A percentile compares a stretch with the other conserved stretches of the same genome.
phyloP scores from a whole-genome alignment of 1,139 yeast species.

The Nakaseomyces kungkrabaensis region DNA sequence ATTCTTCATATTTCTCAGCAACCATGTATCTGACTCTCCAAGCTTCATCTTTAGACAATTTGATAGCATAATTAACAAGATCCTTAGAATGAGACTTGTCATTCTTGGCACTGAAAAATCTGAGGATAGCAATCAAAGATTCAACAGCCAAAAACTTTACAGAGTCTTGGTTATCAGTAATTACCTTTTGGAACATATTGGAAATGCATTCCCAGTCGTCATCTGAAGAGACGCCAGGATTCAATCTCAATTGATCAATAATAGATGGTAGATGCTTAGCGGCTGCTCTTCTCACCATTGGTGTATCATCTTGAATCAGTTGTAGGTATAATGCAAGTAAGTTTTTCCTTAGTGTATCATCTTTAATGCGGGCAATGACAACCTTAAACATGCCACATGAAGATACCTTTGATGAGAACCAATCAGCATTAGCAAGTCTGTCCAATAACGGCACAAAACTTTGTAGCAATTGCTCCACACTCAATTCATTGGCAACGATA shows the following conservation, averaged over 20 bases:
- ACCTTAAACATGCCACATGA: conserved; percentile 81
- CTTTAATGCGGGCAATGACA: conserved; percentile 52
- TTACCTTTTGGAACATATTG: conserved; percentile 71
- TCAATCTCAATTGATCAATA: conserved; percentile 46
- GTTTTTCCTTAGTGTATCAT: conserved; percentile 43
- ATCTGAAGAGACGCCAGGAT: conserved; percentile 31
- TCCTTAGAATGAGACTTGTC: conserved; percentile 53
- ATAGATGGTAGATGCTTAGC: conserved; percentile 73
- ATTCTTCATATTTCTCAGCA: conserved; percentile 76
- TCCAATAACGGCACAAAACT: conserved; percentile 69
- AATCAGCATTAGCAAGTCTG: conserved; percentile 73
- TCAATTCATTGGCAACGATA: conserved; percentile 53
- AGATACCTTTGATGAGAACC: conserved; percentile 93
- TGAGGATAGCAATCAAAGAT: conserved; percentile 64
- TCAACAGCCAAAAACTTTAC: conserved; percentile 87
- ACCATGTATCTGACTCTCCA: conserved; percentile 99
- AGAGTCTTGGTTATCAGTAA: conserved; percentile 86
- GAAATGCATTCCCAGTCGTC: conserved; percentile 68
- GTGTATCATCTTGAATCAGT: conserved; percentile 82
- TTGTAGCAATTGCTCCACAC: conserved; percentile 55
- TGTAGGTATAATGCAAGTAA: conserved; percentile 59
- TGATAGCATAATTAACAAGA: conserved; percentile 50
- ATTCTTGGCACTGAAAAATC: conserved; percentile 48
- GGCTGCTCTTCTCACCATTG: conserved; percentile 96
- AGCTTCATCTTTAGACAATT: conserved; percentile 76